These are phyloP conservation scores for Asterella californica DNA, from an alignment of 225 moss, liverwort and hornwort genomes.

Conservation along the genomic window DNA sequence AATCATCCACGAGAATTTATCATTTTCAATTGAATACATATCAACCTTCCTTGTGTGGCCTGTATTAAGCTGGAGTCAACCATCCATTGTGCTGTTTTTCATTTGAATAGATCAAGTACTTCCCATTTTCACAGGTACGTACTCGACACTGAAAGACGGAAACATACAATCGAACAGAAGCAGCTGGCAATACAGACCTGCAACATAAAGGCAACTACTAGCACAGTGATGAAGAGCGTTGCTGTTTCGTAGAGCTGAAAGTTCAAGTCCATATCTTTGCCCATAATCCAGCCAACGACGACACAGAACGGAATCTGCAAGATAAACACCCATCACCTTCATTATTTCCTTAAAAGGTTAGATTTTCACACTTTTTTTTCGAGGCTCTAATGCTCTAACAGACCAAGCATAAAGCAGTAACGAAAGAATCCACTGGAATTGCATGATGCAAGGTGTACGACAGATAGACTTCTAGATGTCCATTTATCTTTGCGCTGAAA, in stretches of 20 bases:
- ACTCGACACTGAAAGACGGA: neutral
- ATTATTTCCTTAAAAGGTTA: neutral
- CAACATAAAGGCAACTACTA: slow-evolving; percentile 73
- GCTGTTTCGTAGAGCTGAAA: slow-evolving; percentile 85
- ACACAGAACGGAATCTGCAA: slow-evolving; percentile 75
- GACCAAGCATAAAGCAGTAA: neutral
- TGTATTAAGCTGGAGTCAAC: neutral
- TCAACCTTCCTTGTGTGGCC: neutral
- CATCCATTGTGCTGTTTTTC: neutral
- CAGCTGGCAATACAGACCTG: slow-evolving; percentile 29
- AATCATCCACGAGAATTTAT: neutral
- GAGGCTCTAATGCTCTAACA: neutral
- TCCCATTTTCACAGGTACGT: too few species aligned
- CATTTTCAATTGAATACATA: neutral
- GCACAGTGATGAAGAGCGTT: slow-evolving; percentile 71
- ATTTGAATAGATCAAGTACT: neutral
- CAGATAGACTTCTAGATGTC: neutral
- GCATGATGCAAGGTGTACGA: neutral
- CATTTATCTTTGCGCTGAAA: neutral
- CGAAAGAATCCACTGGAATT: neutral
- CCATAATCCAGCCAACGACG: slow-evolving; percentile 71
- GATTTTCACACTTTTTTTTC: too few species aligned
- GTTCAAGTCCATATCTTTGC: slow-evolving; percentile 73
- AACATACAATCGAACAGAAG: neutral
- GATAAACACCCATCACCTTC: neutral